Percentiles rank a stretch among this genome's conserved stretches.
phyloP scores from a whole-genome alignment of 1,284 basidiomycete species.

The Cutaneotrichosporon sp. region DNA sequence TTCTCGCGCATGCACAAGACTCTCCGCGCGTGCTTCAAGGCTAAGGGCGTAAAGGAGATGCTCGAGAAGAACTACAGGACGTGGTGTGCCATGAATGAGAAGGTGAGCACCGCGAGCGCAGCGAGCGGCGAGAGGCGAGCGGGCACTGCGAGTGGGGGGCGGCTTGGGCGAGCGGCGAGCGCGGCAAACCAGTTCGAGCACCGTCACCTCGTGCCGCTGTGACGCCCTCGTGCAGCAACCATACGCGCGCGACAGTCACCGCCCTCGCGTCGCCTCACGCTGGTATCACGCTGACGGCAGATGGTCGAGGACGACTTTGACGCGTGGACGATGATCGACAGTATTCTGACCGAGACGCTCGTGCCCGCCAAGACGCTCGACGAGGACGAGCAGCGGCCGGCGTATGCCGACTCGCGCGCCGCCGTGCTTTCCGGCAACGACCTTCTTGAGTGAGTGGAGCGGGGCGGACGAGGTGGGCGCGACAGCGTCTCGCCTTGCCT shows the following conservation, averaged over 20 bases:
- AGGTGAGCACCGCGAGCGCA: slow-evolving; percentile 50
- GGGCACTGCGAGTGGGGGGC: background rate
- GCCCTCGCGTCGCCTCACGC: background rate
- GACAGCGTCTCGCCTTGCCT: background rate
- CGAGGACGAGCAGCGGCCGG: slow-evolving; percentile 31
- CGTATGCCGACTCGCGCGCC: slow-evolving; percentile 64
- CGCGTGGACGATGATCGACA: slow-evolving; percentile 70
- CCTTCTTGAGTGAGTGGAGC: slow-evolving; percentile 60
- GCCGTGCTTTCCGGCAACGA: slow-evolving; percentile 82
- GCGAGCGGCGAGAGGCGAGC: background rate
- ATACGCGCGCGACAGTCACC: no score
- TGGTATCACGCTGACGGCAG: slow-evolving; percentile 46
- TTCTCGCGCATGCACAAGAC: slow-evolving; percentile 90
- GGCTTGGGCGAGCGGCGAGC: background rate
- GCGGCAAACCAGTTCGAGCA: no score
- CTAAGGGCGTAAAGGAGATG: slow-evolving; percentile 91
- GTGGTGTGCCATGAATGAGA: slow-evolving; percentile 79
- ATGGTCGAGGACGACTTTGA: slow-evolving; percentile 64
- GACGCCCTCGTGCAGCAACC: no score
- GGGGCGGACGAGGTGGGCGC: background rate
- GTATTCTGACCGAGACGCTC: slow-evolving; percentile 58
- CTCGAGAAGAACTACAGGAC: slow-evolving; percentile 89
- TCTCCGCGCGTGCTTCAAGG: slow-evolving; percentile 77
- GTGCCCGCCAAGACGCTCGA: slow-evolving; percentile 20
- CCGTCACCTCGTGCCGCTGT: no score